These are phyloP conservation scores for Noccaea caerulescens DNA, from an alignment of 345 rosid genomes.

Conservation along the genomic window DNA sequence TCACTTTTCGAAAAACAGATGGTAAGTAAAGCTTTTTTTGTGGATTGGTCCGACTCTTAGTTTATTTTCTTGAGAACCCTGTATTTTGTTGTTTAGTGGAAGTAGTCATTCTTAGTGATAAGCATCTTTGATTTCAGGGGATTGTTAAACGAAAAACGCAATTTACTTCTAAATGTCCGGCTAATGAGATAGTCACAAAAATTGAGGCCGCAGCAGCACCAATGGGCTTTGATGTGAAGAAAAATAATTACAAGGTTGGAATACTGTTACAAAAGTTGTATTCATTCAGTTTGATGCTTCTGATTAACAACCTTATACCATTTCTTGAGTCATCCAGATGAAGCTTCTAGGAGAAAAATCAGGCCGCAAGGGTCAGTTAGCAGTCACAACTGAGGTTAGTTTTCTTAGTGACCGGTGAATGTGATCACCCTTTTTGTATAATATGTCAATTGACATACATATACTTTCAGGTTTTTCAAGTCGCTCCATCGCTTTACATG, in stretches of 20 bases:
- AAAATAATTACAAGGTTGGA: slow-evolving; percentile 84
- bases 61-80: too few relatives aligned
- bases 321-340: slow-evolving; percentile 53
- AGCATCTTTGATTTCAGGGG: slow-evolving; percentile 58
- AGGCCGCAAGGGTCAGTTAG: slow-evolving; percentile 99
- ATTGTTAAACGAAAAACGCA: slow-evolving; percentile 90
- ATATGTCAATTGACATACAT: not conserved
- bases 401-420: slow-evolving; percentile 22
- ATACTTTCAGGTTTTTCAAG: slow-evolving; percentile 77
- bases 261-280: not conserved
- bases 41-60: not conserved
- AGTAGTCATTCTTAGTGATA: slow-evolving; percentile 25
- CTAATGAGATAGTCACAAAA: slow-evolving; percentile 86
- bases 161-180: slow-evolving; percentile 84
- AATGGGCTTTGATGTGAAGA: slow-evolving; percentile 94
- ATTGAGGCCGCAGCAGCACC: slow-evolving; percentile 88
- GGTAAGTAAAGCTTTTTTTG: slow-evolving; percentile 46
- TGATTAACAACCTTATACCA: slow-evolving; percentile 6
- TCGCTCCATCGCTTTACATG: slow-evolving; percentile 97
- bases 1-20: slow-evolving; percentile 93
- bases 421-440: slow-evolving; percentile 5
- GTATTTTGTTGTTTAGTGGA: not conserved
- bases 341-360: slow-evolving; percentile 90
- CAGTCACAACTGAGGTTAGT: slow-evolving; percentile 87
- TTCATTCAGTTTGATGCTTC: not conserved